Evolutionary conservation across 2,329 filamentous ascomycete genomes (phyloP), one percentile per base, ranked within the genome.

Genomic region (Paracorniculantispora psalliotae): DNA sequence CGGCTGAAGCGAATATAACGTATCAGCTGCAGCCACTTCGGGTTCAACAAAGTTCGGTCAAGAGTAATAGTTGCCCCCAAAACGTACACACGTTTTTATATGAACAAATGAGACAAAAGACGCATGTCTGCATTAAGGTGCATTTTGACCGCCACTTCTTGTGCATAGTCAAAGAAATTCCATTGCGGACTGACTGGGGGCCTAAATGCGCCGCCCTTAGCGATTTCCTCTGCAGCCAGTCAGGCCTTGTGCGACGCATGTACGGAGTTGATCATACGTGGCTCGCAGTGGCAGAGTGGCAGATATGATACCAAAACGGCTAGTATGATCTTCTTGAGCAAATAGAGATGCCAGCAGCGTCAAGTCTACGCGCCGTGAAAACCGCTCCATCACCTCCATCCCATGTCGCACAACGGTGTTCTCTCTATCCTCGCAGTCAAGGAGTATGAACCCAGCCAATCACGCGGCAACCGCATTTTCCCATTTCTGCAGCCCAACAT

Each of bases 71-170:
- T 26, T 28, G 23, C 12, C 41, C 17, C 17, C 10, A 28, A 28
- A 39, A n/a, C 21, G 19, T 19, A 56, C 41, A 48, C 43, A 28
- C 23, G 9, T 48, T n/a, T 48, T 26, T 39, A 47, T 5, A 21
- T 10, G 39, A 30, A 48, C 21, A 57, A 49, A 41, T 57, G 46
- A 57, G 35, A 57, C 54, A 56, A 9, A 4, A 17, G n/a, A 48
- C 30, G 46, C 54, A 57, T 41, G 21, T 56, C 21, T 28, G 30
- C 23, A 30, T 49, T n/a, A 17, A 30, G 41, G 35, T 57, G 2
- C 41, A 23, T 13, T 39, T 57, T 57, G 54, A 57, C 54, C 54
- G 54, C 54, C 46, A 48, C 39, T 57, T 41, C 23, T 17, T 57
- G 9, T 49, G 52, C 52, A 55, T 35, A n/a, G 19, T 37, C 41